Evolutionary conservation across 345 rosid species (phyloP).

Genomic region (Carallia brachiata): DNA sequence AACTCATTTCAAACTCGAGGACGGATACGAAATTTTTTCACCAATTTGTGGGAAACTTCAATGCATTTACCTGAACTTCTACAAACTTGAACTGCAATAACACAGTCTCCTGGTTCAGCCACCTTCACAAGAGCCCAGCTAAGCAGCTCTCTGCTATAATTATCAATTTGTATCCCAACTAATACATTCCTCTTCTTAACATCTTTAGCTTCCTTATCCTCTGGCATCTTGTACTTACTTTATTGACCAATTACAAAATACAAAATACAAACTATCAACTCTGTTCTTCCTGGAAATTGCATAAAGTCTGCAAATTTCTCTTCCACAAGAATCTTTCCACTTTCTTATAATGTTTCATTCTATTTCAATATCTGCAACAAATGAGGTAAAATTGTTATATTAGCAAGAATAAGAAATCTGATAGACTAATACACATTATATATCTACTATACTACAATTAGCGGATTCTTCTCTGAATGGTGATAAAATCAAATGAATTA

Average conservation of each 20-base stretch:
- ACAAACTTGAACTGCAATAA: constrained; percentile 71
- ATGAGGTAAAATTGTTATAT: neutral
- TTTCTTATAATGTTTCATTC: constrained; percentile 15
- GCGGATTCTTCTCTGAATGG: constrained; percentile 15
- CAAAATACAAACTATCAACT: constrained; percentile 11
- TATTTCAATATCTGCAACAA: constrained; percentile 25
- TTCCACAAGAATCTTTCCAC: constrained; percentile 14
- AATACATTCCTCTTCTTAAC: constrained; percentile 49
- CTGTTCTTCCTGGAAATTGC: constrained; percentile 19
- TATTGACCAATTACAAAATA: constrained; percentile 9
- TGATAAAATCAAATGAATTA: constrained; percentile 6
- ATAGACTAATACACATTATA: constrained; percentile 4
- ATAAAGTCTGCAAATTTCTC: constrained; percentile 18
- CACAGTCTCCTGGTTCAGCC: constrained; percentile 80
- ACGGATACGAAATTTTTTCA: neutral
- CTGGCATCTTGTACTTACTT: constrained; percentile 31
- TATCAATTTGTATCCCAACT: constrained; percentile 68
- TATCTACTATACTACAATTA: constrained; percentile 14
- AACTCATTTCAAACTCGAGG: neutral
- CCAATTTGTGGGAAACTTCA: neutral
- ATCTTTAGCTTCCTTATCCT: constrained; percentile 33
- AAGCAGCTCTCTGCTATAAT: constrained; percentile 62
- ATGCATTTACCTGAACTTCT: constrained; percentile 42
- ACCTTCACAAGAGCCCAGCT: constrained; percentile 78
- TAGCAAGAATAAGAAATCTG: neutral